Base-by-base conservation (phyloP, 805 yeast species). In the Candida wancherniae region DNA sequence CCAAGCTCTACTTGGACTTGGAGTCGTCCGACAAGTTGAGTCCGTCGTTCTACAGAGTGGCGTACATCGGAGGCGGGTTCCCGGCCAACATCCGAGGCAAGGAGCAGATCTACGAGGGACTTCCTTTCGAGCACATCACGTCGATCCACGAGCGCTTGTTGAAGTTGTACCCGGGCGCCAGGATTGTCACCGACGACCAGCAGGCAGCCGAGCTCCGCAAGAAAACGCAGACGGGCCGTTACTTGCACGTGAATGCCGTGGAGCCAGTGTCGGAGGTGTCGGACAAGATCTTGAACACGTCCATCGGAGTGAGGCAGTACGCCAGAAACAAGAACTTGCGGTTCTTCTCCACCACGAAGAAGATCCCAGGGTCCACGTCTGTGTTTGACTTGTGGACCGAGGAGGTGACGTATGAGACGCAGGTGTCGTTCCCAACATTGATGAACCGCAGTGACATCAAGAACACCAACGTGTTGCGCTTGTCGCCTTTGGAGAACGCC, bases 401-500 rank as follows among this genome's bases (percentile, higher is more conserved):
- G 50, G 94, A 86, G 57, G 73, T 82, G 6, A 79, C 84, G 1
- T 86, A 77, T 61, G 84, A 77, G 41, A 83, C 95, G 0, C 63
- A 54, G 28, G 70, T 81, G 33, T 71, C 85, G 6, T 86, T 86
- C 77, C 96, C 96, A 15, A 81, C 94, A 0, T 69, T 86, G 55
- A 82, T 85, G 83, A 83, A 85, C 51, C 69, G 94, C 56, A 75
- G 87, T 44, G 92, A 83, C 50, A 73, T 86, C 42, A 71, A 69
- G 39, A 36, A 50, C 3, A 61, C 71, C 7, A 56, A 53, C 6
- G 64, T 67, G 5, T 67, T 69, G 15, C 79, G 72, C 45, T 58
- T 84, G 27, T 82, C 94, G n/a, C 96, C 96, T 9, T 63, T 85
- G 36, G 82, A 84, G 45, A 86, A 83, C 58, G 95, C 95, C 0